Percentiles rank a stretch among this genome's conserved stretches.
Evolutionary conservation across 805 yeast species (phyloP).

Genomic region (Saccharomycopsis malanga): DNA sequence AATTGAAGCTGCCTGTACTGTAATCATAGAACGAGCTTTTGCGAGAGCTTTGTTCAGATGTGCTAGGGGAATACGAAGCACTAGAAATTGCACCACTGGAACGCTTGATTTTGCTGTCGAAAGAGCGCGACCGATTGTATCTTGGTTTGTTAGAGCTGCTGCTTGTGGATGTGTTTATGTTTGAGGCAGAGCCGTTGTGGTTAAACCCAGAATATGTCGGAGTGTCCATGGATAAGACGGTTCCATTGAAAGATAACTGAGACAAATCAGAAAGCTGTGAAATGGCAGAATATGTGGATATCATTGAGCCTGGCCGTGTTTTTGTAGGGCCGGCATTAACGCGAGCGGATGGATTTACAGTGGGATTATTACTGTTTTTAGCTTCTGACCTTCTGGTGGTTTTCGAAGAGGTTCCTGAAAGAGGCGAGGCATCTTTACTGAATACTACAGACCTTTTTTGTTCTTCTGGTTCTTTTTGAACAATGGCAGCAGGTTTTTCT

Average conservation of each 20-base stretch:
- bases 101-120: slow-evolving; percentile 8
- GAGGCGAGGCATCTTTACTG: too few species aligned
- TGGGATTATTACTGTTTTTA: too few species aligned
- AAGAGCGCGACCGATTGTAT: slow-evolving; percentile 10
- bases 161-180: neutral
- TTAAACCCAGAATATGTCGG: slow-evolving; percentile 8
- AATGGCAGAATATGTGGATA: slow-evolving; percentile 17
- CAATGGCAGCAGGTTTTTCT: too few species aligned
- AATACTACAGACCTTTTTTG: too few species aligned
- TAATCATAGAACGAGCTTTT: slow-evolving; percentile 22
- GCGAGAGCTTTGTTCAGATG: slow-evolving; percentile 22
- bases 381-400: too few species aligned
- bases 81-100: slow-evolving; percentile 13
- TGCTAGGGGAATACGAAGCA: slow-evolving; percentile 20
- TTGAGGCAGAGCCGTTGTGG: slow-evolving; percentile 1
- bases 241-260: slow-evolving; percentile 20
- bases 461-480: too few species aligned
- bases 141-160: slow-evolving; percentile 1
- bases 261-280: slow-evolving; percentile 19
- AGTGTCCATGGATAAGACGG: slow-evolving; percentile 21
- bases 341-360: too few species aligned
- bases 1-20: slow-evolving; percentile 16
- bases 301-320: slow-evolving; percentile 16
- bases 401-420: neutral
- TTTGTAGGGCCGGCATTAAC: neutral